These are phyloP conservation scores for Melampsora americana DNA, from an alignment of 1,284 basidiomycete genomes.

Conservation along the genomic window DNA sequence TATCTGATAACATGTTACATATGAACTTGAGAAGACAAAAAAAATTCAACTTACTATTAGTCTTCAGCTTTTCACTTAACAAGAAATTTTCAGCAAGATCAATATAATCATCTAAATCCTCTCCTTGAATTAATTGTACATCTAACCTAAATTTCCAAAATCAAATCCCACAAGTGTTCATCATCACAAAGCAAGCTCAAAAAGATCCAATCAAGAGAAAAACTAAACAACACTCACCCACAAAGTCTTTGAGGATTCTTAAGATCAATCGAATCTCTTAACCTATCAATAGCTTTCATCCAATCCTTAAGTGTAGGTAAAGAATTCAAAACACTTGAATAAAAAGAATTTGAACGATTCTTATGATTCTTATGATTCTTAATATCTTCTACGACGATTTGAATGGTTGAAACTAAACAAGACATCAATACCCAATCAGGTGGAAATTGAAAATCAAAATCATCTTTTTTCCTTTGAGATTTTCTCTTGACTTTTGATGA, in stretches of 20 bases:
- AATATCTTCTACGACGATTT: background rate
- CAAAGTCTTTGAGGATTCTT: slow-evolving; percentile 2
- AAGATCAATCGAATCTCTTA: background rate
- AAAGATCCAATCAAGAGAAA: background rate
- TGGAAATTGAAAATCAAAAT: background rate
- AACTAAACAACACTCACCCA: background rate
- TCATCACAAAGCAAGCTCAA: background rate
- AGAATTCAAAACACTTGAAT: background rate
- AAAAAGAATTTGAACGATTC: background rate
- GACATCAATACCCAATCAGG: background rate
- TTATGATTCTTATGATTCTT: background rate
- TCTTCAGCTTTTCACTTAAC: background rate
- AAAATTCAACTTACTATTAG: background rate
- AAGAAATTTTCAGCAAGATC: slow-evolving; percentile 2
- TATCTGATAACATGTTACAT: background rate
- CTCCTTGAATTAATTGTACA: background rate
- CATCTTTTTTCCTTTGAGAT: background rate
- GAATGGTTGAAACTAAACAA: background rate
- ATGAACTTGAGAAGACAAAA: background rate
- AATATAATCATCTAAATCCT: background rate
- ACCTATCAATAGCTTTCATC: background rate
- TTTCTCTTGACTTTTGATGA: background rate
- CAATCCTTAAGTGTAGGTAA: background rate
- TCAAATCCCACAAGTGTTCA: background rate
- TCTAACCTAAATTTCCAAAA: background rate